Evolutionary conservation across 2,329 filamentous ascomycete species (phyloP).

Genomic region (Scytalidium lignicola): DNA sequence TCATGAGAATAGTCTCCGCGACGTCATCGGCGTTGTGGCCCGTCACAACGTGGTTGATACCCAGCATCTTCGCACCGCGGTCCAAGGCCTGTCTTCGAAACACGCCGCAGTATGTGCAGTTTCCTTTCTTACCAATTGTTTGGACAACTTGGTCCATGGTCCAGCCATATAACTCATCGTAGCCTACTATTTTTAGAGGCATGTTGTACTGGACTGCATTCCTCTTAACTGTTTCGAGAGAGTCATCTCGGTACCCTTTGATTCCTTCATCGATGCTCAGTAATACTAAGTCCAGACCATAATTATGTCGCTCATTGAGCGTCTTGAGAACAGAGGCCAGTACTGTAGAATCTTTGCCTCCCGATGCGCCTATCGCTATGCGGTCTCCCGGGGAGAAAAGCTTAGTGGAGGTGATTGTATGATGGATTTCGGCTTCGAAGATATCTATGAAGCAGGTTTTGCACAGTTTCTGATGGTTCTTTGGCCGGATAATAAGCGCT

Average conservation of each 20-base stretch:
- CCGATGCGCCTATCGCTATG: conserved; percentile 91
- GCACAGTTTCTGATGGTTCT: conserved; percentile 92
- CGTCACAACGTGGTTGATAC: conserved; percentile 89
- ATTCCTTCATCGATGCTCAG: conserved; percentile 97
- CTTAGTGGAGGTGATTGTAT: conserved; percentile 77
- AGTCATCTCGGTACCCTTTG: conserved; percentile 93
- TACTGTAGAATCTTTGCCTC: conserved; percentile 96
- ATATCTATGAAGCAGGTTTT: conserved; percentile 78
- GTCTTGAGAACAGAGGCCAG: conserved; percentile 92
- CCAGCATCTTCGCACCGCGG: conserved; percentile 79
- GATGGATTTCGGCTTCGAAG: conserved; percentile 91
- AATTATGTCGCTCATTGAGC: conserved; percentile 82
- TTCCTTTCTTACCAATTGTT: conserved; percentile 94
- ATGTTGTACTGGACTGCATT: conserved; percentile 90
- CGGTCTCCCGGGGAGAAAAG: conserved; percentile 80
- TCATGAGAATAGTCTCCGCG: conserved; percentile 97
- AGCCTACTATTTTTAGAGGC: conserved; percentile 86
- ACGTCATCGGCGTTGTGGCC: conserved; percentile 98
- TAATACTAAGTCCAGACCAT: conserved; percentile 79
- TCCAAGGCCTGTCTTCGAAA: conserved; percentile 93
- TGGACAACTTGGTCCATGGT: conserved; percentile 99
- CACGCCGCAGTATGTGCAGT: conserved; percentile 98
- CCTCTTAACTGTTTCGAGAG: conserved; percentile 90
- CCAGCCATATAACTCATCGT: conserved; percentile 94
- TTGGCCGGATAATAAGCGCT: conserved; percentile 87